Conservation (phyloP, 257 asterid genomes). For the Lantana camara region DNA sequence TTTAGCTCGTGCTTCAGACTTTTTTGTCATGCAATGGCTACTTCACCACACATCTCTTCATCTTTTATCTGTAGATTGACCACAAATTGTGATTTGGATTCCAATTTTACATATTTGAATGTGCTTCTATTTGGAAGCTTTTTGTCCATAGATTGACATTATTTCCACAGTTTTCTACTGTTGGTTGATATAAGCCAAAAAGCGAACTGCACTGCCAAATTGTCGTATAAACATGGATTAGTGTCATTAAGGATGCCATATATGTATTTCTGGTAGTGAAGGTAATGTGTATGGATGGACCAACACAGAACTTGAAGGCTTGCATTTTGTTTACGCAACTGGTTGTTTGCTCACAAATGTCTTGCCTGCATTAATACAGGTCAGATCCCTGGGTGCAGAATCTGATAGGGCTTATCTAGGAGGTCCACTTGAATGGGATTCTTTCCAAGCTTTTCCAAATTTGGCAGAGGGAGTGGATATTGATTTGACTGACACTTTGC, state of each 20-base stretch:
- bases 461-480: slow-evolving; percentile 47
- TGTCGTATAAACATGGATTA: not conserved
- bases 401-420: slow-evolving; percentile 92
- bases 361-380: slow-evolving; percentile 51
- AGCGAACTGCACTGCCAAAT: not conserved
- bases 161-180: not conserved
- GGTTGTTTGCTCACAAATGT: slow-evolving; percentile 20
- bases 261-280: slow-evolving; percentile 7
- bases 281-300: slow-evolving; percentile 20
- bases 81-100: slow-evolving; percentile 10
- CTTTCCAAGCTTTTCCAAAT: slow-evolving; percentile 51
- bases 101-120: not conserved
- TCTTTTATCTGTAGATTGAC: slow-evolving; percentile 2
- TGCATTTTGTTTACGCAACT: slow-evolving; percentile 10
- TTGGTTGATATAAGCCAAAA: not conserved
- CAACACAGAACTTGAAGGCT: slow-evolving; percentile 12
- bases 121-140: not conserved
- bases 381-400: slow-evolving; percentile 91
- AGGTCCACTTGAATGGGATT: slow-evolving; percentile 75
- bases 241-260: not conserved
- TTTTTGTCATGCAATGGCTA: not conserved
- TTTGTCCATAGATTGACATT: not conserved
- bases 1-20: slow-evolving; percentile 5
- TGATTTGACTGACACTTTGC: slow-evolving; percentile 50
- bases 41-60: slow-evolving; percentile 2